Percentiles rank a stretch among this genome's conserved stretches.
Conservation (phyloP, 1,139 yeast species). For the Lodderomyces orthopsilosis region DNA sequence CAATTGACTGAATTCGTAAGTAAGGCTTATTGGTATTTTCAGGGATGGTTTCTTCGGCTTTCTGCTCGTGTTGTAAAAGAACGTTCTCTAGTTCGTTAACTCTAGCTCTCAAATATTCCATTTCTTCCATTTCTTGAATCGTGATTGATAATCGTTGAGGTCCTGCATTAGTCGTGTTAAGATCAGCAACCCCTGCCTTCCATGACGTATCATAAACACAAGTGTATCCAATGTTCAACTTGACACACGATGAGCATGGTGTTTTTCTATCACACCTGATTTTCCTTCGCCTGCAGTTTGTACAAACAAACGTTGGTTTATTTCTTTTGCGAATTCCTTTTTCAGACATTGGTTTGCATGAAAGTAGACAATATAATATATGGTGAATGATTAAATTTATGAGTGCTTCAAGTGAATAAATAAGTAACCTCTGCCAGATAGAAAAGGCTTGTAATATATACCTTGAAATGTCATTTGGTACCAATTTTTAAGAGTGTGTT, state of each 20-base stretch:
- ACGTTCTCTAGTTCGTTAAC: constrained; percentile 5
- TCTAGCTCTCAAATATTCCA: constrained; percentile 8
- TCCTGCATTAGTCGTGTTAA: neutral
- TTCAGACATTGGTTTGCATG: constrained; percentile 1
- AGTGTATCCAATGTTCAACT: constrained; percentile 16
- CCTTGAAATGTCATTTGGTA: too few relatives aligned
- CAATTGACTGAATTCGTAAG: constrained; percentile 1
- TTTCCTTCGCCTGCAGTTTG: constrained; percentile 27
- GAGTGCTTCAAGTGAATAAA: too few relatives aligned
- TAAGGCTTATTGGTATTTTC: neutral
- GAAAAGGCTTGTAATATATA: neutral
- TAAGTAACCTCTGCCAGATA: neutral
- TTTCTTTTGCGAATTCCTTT: constrained; percentile 15
- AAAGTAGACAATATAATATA: too few relatives aligned
- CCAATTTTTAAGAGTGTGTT: too few relatives aligned
- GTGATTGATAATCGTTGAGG: neutral
- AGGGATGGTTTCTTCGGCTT: neutral
- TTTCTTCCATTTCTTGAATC: neutral
- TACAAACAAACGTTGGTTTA: constrained; percentile 26
- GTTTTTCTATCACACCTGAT: constrained; percentile 28
- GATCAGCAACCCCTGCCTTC: neutral
- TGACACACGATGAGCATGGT: constrained; percentile 30
- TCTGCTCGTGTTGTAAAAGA: neutral
- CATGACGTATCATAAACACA: constrained; percentile 22
- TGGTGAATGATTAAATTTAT: too few relatives aligned